phyloP scores from a whole-genome alignment of 1,284 basidiomycete genomes.

The Tranzscheliella williamsii region DNA sequence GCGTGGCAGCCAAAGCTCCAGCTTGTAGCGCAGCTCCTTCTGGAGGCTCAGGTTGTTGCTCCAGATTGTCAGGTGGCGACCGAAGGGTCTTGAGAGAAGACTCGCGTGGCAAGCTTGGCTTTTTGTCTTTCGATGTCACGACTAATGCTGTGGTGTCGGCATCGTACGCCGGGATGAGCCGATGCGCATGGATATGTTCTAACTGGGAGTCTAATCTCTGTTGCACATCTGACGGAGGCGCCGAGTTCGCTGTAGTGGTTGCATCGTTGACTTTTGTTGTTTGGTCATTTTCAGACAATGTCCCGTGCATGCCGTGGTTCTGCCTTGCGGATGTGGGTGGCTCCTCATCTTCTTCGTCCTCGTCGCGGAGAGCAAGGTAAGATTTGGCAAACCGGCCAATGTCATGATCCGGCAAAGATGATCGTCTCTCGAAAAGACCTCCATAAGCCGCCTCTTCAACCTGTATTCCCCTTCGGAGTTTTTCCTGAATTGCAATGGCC shows the following conservation, averaged over 20 bases:
- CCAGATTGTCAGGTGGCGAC: constrained; percentile 22
- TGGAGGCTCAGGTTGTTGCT: constrained; percentile 12
- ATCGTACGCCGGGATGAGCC: no score
- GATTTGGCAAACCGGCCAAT: constrained; percentile 2
- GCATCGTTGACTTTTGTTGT: no score
- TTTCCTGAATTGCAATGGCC: constrained; percentile 15
- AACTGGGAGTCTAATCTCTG: no score
- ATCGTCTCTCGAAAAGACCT: constrained; percentile 7
- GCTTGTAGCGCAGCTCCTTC: constrained; percentile 27
- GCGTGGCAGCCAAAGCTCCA: constrained; percentile 12
- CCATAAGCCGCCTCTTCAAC: constrained; percentile 12
- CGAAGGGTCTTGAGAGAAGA: constrained; percentile 22
- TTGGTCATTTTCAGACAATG: no score
- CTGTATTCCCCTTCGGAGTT: neutral
- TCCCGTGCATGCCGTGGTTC: no score
- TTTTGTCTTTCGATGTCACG: no score
- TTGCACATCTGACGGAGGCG: no score
- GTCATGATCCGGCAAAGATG: no score
- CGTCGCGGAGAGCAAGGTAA: constrained; percentile 25
- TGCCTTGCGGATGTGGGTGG: no score
- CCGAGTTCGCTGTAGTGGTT: no score
- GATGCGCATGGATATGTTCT: no score
- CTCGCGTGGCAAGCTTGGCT: constrained; percentile 14
- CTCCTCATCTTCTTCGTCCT: constrained; percentile 11
- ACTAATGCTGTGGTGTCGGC: no score